Conservation (phyloP, 768 basidiomycete species). For the Mycena maculata region DNA sequence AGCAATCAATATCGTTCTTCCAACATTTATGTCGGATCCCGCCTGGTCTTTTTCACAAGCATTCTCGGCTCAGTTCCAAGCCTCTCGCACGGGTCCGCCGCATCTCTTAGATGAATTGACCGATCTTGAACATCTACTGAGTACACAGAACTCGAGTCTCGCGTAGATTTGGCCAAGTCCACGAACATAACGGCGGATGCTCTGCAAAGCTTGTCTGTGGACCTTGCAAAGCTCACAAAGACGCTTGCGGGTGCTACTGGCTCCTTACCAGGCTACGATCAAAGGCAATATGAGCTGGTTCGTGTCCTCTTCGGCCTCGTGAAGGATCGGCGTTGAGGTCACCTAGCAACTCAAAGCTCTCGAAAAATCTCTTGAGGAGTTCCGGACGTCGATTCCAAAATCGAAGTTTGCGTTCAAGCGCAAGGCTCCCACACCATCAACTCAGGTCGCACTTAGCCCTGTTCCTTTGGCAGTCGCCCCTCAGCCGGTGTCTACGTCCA, state of each 20-base stretch:
- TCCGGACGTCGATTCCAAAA: conserved; percentile 61
- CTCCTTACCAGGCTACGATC: conserved; percentile 78
- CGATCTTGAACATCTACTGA: conserved; percentile 31
- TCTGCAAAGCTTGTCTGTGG: conserved; percentile 58
- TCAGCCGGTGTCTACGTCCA: conserved; percentile 1
- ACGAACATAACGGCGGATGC: conserved; percentile 41
- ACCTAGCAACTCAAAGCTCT: conserved; percentile 74
- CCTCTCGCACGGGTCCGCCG: conserved; percentile 61
- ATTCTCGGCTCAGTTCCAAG: conserved; percentile 64
- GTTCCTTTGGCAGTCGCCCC: conserved; percentile 15
- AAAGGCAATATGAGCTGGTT: conserved; percentile 76
- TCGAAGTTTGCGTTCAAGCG: conserved; percentile 79
- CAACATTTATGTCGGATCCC: conserved; percentile 46
- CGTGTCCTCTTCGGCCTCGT: conserved; percentile 38
- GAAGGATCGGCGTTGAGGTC: conserved; percentile 27
- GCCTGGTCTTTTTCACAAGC: conserved; percentile 61
- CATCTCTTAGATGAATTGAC: conserved; percentile 16
- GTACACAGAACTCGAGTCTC: conserved; percentile 60
- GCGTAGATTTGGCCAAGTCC: conserved; percentile 55
- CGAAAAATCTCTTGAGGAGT: conserved; percentile 64
- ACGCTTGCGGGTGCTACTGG: conserved; percentile 71
- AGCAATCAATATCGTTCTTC: too few relatives aligned
- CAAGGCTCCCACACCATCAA: conserved; percentile 37
- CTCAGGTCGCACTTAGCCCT: conserved; percentile 20
- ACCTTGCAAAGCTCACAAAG: conserved; percentile 70